Evolutionary conservation across 2,329 filamentous ascomycete genomes (phyloP).

Genomic region (Hymenoscyphus occultus): DNA sequence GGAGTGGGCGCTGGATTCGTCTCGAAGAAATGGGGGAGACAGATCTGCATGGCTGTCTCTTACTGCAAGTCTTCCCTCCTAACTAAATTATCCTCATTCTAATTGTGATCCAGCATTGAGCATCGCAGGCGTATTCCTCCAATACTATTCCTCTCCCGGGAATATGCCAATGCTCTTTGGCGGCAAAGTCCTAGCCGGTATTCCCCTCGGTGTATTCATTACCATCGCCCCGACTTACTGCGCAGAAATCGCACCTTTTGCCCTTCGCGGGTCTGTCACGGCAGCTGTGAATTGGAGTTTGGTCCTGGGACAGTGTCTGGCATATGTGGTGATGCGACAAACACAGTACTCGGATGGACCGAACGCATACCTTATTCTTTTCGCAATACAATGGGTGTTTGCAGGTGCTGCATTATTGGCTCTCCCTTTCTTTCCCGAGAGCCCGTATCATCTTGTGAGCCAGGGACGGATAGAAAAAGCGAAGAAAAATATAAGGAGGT

Average conservation of each 20-base stretch:
- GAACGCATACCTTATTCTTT: conserved; percentile 45
- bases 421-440: conserved; percentile 46
- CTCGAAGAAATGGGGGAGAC: conserved; percentile 24
- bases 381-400: conserved; percentile 49
- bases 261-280: conserved; percentile 24
- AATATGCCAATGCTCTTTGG: conserved; percentile 37
- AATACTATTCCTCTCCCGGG: conserved; percentile 22
- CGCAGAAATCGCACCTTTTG: conserved; percentile 25
- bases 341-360: conserved; percentile 38
- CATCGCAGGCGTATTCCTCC: conserved; percentile 24
- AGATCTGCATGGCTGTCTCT: conserved; percentile 23
- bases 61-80: conserved; percentile 15
- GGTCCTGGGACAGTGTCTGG: conserved; percentile 27
- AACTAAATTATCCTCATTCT: neutral
- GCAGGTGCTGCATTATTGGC: conserved; percentile 43
- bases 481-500: conserved; percentile 14
- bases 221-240: conserved; percentile 36
- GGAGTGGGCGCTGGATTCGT: conserved; percentile 21
- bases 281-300: conserved; percentile 28
- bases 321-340: conserved; percentile 26
- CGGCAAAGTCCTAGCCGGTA: conserved; percentile 47
- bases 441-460: conserved; percentile 46
- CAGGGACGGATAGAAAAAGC: conserved; percentile 21
- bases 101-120: conserved; percentile 17
- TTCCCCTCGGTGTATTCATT: conserved; percentile 51